Base-by-base conservation (phyloP, 73 alveolate genomes). In the Paramecium bursaria region DNA sequence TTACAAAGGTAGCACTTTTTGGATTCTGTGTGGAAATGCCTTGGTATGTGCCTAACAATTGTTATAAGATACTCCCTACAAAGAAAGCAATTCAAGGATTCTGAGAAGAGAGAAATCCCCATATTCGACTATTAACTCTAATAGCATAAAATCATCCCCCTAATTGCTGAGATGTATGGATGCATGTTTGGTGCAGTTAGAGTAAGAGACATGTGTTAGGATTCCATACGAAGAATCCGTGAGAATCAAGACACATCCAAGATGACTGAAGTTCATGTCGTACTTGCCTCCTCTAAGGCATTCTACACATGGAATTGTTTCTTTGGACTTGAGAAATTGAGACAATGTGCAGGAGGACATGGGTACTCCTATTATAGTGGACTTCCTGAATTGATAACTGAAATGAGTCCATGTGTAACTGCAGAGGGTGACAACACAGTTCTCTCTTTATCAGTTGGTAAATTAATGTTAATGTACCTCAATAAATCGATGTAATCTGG, bases 261-360 rank as follows among this genome's bases (percentile, higher is more conserved):
- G 31, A 75, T 93, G 87, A 79, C 75, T 39, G 95, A 91, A 48
- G 82, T 86, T 48, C 96, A 92, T 67, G 87, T 90, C 42, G 91
- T 88, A 19, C 86, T 88, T 23, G 51, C 94, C 57, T 91, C 94
- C 9, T 82, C 89, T 31, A 94, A 92, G 67, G 96, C 95, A 15
- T 86, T 82, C 30, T 55, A 55, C 14, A 85, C 94, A 19, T 47
- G 74, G 52, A 55, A 49, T 11, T 75, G 94, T 22, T 74, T 92
- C 50, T 91, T 90, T 15, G 95, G 94, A 3, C 21, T 91, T 6
- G 94, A 90, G 50, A 47, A 39, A 31, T 46, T 87, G 46, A 77
- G 98, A 74, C 86, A 88, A 51, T 87, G 93, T 48, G 91, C 96
- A 60, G 98, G 98, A 23, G 98, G 96, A 14, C 96, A 94, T 73